phyloP scores from a whole-genome alignment of 257 asterid genomes.

The Solanum sitiens region DNA sequence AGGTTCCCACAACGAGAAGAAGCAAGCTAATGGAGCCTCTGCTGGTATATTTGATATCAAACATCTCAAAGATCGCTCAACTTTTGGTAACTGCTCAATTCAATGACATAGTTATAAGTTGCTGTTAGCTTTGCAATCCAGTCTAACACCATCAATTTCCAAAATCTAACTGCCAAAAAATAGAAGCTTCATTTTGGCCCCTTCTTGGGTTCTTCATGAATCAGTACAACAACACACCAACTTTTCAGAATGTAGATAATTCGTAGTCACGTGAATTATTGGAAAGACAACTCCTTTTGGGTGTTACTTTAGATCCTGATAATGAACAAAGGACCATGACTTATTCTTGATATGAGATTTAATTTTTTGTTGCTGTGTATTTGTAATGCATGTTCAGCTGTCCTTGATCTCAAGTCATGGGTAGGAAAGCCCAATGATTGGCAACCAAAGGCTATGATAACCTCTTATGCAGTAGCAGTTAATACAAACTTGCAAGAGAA shows the following conservation, averaged over 20 bases:
- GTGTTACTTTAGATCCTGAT: background rate
- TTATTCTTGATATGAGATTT: background rate
- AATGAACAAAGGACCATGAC: background rate
- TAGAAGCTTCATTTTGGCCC: background rate
- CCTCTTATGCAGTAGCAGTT: slow-evolving; percentile 76
- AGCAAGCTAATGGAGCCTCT: slow-evolving; percentile 56
- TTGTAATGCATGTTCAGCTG: slow-evolving; percentile 30
- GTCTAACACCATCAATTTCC: background rate
- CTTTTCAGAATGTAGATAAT: background rate
- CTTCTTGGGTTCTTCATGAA: background rate
- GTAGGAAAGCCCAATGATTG: slow-evolving; percentile 60
- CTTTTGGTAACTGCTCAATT: slow-evolving; percentile 34
- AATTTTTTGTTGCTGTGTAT: background rate
- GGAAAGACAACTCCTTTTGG: background rate
- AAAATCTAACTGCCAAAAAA: background rate
- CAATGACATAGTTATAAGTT: background rate
- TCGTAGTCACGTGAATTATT: background rate
- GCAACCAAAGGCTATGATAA: slow-evolving; percentile 78
- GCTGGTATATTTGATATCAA: slow-evolving; percentile 75
- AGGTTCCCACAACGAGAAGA: slow-evolving; percentile 51
- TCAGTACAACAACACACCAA: background rate
- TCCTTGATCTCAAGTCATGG: slow-evolving; percentile 75
- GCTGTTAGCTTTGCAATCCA: background rate
- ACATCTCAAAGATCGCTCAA: slow-evolving; percentile 60
- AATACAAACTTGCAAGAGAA: slow-evolving; percentile 83